Base-by-base conservation (phyloP, 768 basidiomycete species). In the Suillus paluster region DNA sequence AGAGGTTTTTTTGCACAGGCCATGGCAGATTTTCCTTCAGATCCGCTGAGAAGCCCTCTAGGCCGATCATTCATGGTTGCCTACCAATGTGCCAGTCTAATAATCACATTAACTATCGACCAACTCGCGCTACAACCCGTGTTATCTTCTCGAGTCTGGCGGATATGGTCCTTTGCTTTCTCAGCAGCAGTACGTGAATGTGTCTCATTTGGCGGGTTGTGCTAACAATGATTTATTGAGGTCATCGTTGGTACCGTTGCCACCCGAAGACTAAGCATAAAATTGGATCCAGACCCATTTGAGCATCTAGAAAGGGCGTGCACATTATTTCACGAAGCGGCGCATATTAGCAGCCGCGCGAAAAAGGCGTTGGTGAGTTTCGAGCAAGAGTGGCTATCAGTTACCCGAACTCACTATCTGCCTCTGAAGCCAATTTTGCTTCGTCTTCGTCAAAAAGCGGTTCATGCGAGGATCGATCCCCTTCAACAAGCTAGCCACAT, bases 1-100 rank as follows among this genome's bases (percentile, higher is more conserved):
- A 79, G 86, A 55, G 78, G 80, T 21, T 85, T 80, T 69, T 87
- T 87, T 66, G 84, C 83, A 11, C 83, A 84, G 67, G 85, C 83
- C 6, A 77, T 87, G 71, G 71, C 78, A 2, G 81, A 83, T 60
- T 69, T 81, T 60, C 78, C 83, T 1, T 67, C 73, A 1, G 77
- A 85, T 64, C 84, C 86, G 0, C 66, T 85, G 63, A 70, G 71
- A 54, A 83, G 80, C 57, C 79, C 81, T 7, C 82, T 83, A 63
- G 73, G 79, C 30, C 78, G 80, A 38, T 87, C 86, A 10, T 83
- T 87, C 55, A 58, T 79, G 17, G 79, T 81, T 11, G 80, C 84
- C 23, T 86, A 86, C 73, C 75, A 80, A 30, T 78, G 81, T 54
- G 84, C 85, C 7, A 84, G 78, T 57, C 69, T 70, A 33, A 78